Base-by-base conservation (phyloP, 1,139 yeast genomes). In the Yarrowia galli region DNA sequence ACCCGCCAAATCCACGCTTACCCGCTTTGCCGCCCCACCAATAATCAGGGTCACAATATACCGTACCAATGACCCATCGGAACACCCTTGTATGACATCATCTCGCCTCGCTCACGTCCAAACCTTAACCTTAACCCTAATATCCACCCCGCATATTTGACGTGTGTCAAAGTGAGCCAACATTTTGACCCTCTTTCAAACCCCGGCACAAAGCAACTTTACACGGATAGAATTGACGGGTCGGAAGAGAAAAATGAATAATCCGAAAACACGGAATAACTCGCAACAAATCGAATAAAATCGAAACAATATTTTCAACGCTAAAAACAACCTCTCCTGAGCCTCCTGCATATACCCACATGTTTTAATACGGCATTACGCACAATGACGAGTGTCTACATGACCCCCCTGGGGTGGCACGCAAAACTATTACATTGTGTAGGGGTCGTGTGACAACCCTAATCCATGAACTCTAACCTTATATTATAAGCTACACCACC, bases 101-200 rank as follows among this genome's bases (percentile, higher is more conserved):
- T 20, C 28, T 22, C 28, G 13, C 48, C 23, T n/a, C 2, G 10
- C 6, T 42, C 20, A 20, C 23, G 5, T 23, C 45, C 32, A 28
- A 28, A 10, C 23, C 13, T 8, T n/a, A 42, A 45, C 18, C 20
- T 15, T 48, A 25, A 56, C 38, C 4, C 3, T 40, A 56, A 42
- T n/a, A 25, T 7, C 36, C 28, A 18, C 42, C 32, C 25, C 42
- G 22, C 64, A 28, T 18, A 32, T 58, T 18, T 58, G 7, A 56
- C 28, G 51, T 32, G 28, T 9, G 28, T 28, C 64, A 58, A 58
- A 58, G 64, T 58, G 51, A 58, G 64, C 64, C 64, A 58, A 42
- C 64, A 43, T 58, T 56, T 43, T 10, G 38, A 42, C 22, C 8
- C 43, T 51, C 43, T 51, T 51, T 53, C 60, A 53, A 53, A 53